Base-by-base conservation (phyloP, 345 rosid genomes). In the Aquilaria sinensis region DNA sequence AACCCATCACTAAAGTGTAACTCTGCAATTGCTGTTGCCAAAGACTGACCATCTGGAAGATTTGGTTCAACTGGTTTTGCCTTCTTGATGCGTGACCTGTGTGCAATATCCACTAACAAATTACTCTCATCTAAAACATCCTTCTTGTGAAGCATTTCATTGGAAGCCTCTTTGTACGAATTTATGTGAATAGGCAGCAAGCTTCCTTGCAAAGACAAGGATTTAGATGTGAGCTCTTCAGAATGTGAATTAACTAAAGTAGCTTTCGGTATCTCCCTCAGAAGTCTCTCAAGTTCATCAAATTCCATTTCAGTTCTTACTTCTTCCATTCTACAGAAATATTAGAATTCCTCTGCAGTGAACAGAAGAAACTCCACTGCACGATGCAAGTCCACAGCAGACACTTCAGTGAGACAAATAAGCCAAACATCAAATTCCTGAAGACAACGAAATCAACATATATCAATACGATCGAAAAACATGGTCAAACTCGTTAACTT, bases 251-350 rank as follows among this genome's bases (percentile, higher is more conserved):
- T 75, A 54, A 81, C 86, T 46, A 84, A 82, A 57, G 88, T 90
- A 61, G 86, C 88, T 67, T 79, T 82, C 0, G 97, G 97, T 65
- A 87, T 85, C 83, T 87, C 97, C 29, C 88, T 73, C 6, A 90
- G 90, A 75, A 90, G 86, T 77, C 74, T 85, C 69, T 87, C 95
- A 57, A 87, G 68, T 65, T 90, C 97, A 74, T 87, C 97, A 58
- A 70, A 75, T 65, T 85, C 95, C 34, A 61, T 49, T 66, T 80
- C 92, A 63, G 72, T 60, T 76, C 75, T 81, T 67, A 69, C 59
- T 51, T 77, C 83, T 62, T 79, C 86, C 97, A 90, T 90, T 70
- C 72, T 56, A 43, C 57, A 55, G 34, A 67, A 59, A 3, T 16
- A 51, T 31, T 14, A 10, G 58, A 51, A 62, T 12, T 41, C 43